Base-by-base conservation (phyloP, 1,284 basidiomycete species). In the Anthracocystis panici-leucophaei region DNA sequence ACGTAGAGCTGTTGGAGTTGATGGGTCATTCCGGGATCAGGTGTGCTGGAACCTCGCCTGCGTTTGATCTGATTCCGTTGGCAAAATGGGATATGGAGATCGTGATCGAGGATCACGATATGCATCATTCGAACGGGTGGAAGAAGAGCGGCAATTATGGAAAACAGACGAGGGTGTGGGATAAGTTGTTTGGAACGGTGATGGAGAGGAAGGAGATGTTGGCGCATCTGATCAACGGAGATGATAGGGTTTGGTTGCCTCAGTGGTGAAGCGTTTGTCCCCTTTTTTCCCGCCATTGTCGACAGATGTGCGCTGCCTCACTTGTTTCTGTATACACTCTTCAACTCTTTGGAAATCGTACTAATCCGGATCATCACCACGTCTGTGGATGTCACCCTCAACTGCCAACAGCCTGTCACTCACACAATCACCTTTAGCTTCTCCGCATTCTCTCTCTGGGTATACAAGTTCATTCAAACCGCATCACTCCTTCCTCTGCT, bases 71-170 rank as follows among this genome's bases (percentile, higher is more conserved):
- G 23, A 11, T 60, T 10, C 57, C 58, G n/a, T 61, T 84, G 33
- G 46, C 57, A 21, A 50, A 20, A 21, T 49, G 79, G 42, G 72
- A 65, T 12, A 59, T 73, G 57, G 83, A 83, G 8, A 63, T 85
- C 5, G 57, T 59, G 31, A 54, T 85, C 11, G 83, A 85, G 61
- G 84, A 85, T 52, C 84, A 84, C 51, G 82, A 85, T 49, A 51
- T 80, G 20, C 84, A 85, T 54, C 83, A 85, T 54, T 57, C 57
- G 5, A 57, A 63, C 18, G 83, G 83, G 2, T 82, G 64, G 82
- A 77, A 64, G 33, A 61, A 46, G 59, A 57, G 52, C 6, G 57
- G 60, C 21, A 80, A 81, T 55, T 83, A 80, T 61, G 82, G 84
- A 2, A 84, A 85, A 59, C 80, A 84, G 65, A 78, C 79, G 3